Conservation (phyloP, 164 flowering plant species). For the Magnolia changhungtana region DNA sequence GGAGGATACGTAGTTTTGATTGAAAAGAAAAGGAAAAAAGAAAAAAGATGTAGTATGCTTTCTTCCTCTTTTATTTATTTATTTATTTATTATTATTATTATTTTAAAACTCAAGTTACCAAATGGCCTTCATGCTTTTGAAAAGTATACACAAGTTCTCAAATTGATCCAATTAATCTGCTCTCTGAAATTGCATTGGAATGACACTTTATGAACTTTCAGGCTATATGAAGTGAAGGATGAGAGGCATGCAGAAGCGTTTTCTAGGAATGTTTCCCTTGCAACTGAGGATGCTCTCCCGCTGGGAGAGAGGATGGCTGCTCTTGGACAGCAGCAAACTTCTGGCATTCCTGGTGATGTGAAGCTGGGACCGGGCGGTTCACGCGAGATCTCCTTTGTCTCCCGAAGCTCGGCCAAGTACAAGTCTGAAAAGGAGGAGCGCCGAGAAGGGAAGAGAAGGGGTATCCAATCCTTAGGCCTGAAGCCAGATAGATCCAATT, state of each 20-base stretch:
- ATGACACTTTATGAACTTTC: constrained; percentile 4
- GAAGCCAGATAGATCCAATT: constrained; percentile 44
- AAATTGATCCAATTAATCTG: not conserved
- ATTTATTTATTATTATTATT: no score
- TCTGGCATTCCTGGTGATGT: constrained; percentile 31
- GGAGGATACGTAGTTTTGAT: no score
- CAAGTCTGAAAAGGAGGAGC: constrained; percentile 51
- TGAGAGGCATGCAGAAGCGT: constrained; percentile 87
- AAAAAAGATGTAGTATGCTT: not conserved
- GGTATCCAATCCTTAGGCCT: constrained; percentile 76
- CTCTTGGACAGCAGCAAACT: constrained; percentile 29
- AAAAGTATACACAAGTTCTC: not conserved
- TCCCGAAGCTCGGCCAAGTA: constrained; percentile 55
- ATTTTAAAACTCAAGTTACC: no score
- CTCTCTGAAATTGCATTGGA: not conserved
- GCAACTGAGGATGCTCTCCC: constrained; percentile 79
- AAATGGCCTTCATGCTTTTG: not conserved
- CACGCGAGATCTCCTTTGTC: constrained; percentile 77
- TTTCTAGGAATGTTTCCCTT: constrained; percentile 49
- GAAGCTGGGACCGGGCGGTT: constrained; percentile 80
- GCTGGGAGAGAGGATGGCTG: constrained; percentile 75
- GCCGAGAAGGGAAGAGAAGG: constrained; percentile 47
- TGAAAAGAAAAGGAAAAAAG: no score
- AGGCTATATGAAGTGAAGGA: constrained; percentile 91
- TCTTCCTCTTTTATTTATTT: no score